Percentiles rank a stretch among this genome's conserved stretches.
Conservation (phyloP, 306 rosid genomes). For the Rosa lucieae region DNA sequence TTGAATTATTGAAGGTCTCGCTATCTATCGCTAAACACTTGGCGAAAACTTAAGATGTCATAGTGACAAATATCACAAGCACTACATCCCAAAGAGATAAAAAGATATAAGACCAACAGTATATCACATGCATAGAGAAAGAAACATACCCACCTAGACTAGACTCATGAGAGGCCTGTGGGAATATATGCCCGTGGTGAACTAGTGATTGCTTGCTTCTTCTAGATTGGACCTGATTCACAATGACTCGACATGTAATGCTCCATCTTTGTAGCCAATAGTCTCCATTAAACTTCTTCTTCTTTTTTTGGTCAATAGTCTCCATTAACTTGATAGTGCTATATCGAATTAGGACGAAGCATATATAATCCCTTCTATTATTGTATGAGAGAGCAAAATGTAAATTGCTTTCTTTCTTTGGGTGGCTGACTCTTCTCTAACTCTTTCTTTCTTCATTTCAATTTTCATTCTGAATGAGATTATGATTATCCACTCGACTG, state of each 20-base stretch:
- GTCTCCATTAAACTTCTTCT: too few relatives aligned
- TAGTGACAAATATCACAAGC: constrained; percentile 15
- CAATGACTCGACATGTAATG: not conserved
- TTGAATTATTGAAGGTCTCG: not conserved
- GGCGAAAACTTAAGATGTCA: not conserved
- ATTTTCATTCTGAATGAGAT: not conserved
- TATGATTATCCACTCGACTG: not conserved
- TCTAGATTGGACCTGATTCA: not conserved
- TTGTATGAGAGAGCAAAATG: not conserved
- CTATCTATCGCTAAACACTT: not conserved
- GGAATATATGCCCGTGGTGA: constrained; percentile 18
- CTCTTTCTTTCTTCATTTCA: not conserved
- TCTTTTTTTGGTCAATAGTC: not conserved
- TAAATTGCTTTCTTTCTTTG: not conserved
- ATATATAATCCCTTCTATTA: not conserved
- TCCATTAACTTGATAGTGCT: constrained; percentile 6
- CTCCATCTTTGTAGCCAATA: not conserved
- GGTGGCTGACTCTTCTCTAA: not conserved
- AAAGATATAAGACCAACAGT: too few relatives aligned
- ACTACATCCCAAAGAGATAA: not conserved
- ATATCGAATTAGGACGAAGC: not conserved
- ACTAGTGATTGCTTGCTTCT: not conserved
- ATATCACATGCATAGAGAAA: constrained; percentile 7
- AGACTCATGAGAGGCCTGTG: constrained; percentile 28
- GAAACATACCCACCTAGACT: not conserved